Base-by-base conservation (phyloP, 768 basidiomycete genomes). In the Tylopilus sp. region DNA sequence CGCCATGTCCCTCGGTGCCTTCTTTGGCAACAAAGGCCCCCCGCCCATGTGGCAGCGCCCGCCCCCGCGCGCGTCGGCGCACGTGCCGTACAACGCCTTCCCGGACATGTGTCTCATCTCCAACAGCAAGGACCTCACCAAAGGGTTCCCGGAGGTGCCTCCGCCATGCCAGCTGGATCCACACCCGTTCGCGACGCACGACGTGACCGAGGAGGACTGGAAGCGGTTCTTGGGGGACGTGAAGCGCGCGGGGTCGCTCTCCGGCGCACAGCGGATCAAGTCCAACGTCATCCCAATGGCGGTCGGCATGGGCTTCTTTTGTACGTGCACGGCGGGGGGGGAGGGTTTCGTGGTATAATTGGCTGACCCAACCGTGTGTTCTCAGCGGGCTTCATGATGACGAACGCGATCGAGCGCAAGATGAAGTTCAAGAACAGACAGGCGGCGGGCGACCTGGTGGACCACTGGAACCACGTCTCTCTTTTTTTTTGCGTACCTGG, bases 131-230 rank as follows among this genome's bases (percentile, higher is more conserved):
- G 47, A 53, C 1, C 47, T 82, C 38, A 62, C 63, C 33, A 60
- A 64, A 12, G 79, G 81, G 1, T 82, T 82, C 59, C 75, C 75
- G 0, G 53, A 58, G 13, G 31, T 72, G 7, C 69, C 74, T 0
- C 81, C 81, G 1, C 74, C 75, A 1, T 69, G 73, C 4, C 49
- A 53, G 25, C 25, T 60, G 9, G 52, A 54, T 17, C 72, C 72
- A 10, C 81, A 83, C 57, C 80, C 80, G 22, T 83, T 83, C 57
- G 57, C 61, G 21, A 66, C 73, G 42, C 76, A 79, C 60, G 79
- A 82, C 56, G 63, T 83, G 4, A 56, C 48, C 0, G 74, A 81
- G 62, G 67, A 62, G 17, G 81, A 82, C 60, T 82, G 81, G 81
- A 58, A 64, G 36, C 67, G 70, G 28, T 79, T 79, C 49, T 48